Evolutionary conservation across 176 grass and related monocot species (phyloP).

Genomic region (Zea luxurians): DNA sequence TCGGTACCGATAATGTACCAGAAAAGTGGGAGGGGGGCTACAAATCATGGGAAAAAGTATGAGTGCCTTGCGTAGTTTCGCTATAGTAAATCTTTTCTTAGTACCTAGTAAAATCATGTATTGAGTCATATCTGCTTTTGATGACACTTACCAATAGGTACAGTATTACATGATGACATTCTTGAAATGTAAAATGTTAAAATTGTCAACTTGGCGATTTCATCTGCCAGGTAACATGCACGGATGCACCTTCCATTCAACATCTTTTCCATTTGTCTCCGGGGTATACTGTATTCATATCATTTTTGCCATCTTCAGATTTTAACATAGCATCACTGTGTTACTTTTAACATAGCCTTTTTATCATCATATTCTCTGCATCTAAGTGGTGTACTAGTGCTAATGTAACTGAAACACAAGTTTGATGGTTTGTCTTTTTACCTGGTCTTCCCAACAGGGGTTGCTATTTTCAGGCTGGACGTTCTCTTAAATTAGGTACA

Average conservation of each 20-base stretch:
- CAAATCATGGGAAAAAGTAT: background rate
- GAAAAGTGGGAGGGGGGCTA: background rate
- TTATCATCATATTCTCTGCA: background rate
- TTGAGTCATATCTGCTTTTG: background rate
- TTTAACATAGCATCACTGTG: conserved; percentile 1
- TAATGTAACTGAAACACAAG: background rate
- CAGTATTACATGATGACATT: background rate
- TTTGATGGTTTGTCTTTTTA: conserved; percentile 12
- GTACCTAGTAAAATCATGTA: background rate
- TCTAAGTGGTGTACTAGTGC: background rate
- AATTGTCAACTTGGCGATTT: background rate
- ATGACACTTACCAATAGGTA: conserved; percentile 14
- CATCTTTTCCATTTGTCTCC: conserved; percentile 17
- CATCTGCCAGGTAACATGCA: conserved; percentile 8
- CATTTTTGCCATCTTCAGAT: background rate
- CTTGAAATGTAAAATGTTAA: conserved; percentile 27
- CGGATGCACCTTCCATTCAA: background rate
- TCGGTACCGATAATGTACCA: background rate
- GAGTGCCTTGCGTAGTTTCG: background rate
- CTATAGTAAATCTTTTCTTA: background rate
- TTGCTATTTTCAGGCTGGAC: conserved; percentile 91
- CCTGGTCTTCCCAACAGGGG: conserved; percentile 57
- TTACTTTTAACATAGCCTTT: background rate
- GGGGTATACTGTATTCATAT: conserved; percentile 7
- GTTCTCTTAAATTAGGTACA: conserved; percentile 75